Percentiles rank a stretch among this genome's conserved stretches.
phyloP scores from a whole-genome alignment of 495 filamentous ascomycete genomes.

The Terfezia boudieri region DNA sequence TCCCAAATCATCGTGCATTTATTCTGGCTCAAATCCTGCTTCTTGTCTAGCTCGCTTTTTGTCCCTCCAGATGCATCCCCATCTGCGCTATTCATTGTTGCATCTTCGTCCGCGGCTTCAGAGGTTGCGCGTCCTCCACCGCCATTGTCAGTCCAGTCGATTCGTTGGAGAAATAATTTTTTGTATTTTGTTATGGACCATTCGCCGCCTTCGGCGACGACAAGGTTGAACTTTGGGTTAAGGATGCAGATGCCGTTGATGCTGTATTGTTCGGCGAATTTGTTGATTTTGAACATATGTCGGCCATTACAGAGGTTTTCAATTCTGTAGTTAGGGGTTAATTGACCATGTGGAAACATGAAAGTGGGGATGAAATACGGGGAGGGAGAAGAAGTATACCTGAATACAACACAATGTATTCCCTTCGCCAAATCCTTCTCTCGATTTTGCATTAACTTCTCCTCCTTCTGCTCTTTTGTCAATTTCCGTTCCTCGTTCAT shows the following conservation, averaged over 20 bases:
- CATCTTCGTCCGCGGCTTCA: conserved; percentile 46
- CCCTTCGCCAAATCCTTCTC: conserved; percentile 74
- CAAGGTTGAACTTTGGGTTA: conserved; percentile 63
- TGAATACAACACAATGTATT: conserved; percentile 63
- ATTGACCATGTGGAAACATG: no score
- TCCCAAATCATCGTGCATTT: conserved; percentile 68
- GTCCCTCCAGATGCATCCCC: background rate
- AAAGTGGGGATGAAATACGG: no score
- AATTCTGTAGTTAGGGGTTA: conserved; percentile 22
- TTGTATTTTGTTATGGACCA: conserved; percentile 61
- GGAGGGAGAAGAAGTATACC: conserved; percentile 11
- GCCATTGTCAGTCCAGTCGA: conserved; percentile 82
- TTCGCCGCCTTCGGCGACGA: conserved; percentile 78
- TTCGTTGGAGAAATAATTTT: conserved; percentile 76
- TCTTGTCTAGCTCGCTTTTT: conserved; percentile 41
- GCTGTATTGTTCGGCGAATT: conserved; percentile 70
- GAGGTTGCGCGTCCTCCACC: conserved; percentile 9
- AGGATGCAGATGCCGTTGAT: conserved; percentile 76
- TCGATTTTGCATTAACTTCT: conserved; percentile 66
- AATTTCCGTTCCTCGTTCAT: conserved; percentile 75
- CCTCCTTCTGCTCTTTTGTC: conserved; percentile 69
- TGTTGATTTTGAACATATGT: conserved; percentile 77
- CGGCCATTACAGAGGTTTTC: conserved; percentile 68
- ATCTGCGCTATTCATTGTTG: conserved; percentile 17
- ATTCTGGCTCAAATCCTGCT: conserved; percentile 50